phyloP scores from a whole-genome alignment of 805 yeast species.

The Wickerhamomyces chaumierensis region DNA sequence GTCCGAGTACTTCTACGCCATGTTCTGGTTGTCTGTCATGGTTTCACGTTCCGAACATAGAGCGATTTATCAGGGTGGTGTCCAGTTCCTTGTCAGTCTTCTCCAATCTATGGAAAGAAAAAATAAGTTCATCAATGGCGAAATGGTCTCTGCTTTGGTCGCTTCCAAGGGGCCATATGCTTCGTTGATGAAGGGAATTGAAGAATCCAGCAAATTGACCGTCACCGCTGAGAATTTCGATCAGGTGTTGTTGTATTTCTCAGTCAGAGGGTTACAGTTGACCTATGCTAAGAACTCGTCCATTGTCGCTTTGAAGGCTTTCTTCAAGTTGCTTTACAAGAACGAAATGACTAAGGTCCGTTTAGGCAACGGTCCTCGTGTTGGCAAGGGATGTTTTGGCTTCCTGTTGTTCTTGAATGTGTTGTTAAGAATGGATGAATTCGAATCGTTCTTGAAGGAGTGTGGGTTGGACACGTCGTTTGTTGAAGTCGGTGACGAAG shows the following conservation, averaged over 20 bases:
- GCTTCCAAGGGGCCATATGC: conserved; percentile 24
- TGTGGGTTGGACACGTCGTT: conserved; percentile 25
- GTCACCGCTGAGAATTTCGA: conserved; percentile 39
- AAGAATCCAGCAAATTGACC: conserved; percentile 26
- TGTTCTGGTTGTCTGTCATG: conserved; percentile 28
- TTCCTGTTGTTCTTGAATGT: conserved; percentile 25
- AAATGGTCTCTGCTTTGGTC: conserved; percentile 19
- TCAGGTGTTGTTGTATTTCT: conserved; percentile 32
- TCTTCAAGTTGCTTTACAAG: conserved; percentile 31
- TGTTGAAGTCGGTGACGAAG: conserved; percentile 20
- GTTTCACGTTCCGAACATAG: conserved; percentile 23
- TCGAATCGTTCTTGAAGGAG: conserved; percentile 21
- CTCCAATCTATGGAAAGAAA: conserved; percentile 23
- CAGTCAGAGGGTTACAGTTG: conserved; percentile 46
- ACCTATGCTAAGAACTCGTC: conserved; percentile 46
- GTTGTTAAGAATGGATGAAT: conserved; percentile 26
- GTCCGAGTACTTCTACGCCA: conserved; percentile 17
- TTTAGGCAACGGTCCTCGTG: conserved; percentile 4
- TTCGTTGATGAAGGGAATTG: conserved; percentile 30
- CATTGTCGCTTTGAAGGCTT: conserved; percentile 28
- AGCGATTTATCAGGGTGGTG: conserved; percentile 28
- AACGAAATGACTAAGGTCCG: conserved; percentile 17
- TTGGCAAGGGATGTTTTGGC: conserved; percentile 9
- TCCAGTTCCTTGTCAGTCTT: conserved; percentile 26
- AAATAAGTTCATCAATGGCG: conserved; percentile 17